These are phyloP conservation scores for Apophysomyces variabilis DNA, from an alignment of 371 early-diverging fungal genomes.

Conservation along the genomic window DNA sequence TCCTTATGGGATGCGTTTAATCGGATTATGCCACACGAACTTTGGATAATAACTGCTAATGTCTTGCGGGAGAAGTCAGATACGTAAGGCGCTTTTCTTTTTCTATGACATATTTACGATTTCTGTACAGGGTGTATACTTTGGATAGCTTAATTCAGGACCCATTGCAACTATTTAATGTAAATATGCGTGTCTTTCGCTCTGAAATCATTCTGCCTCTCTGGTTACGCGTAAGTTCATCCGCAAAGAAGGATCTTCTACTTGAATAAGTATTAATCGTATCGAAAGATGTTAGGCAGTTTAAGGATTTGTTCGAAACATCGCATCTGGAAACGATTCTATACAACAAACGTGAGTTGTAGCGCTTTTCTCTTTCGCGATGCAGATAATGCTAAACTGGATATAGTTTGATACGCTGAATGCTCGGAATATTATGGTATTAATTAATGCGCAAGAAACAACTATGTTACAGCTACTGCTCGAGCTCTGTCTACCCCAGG, in stretches of 20 bases:
- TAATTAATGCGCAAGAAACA: slow-evolving; percentile 60
- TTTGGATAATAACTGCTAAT: slow-evolving; percentile 46
- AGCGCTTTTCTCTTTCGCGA: background rate
- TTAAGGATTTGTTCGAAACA: slow-evolving; percentile 47
- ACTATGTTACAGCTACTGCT: slow-evolving; percentile 56
- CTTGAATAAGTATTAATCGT: background rate
- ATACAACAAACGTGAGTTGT: slow-evolving; percentile 29
- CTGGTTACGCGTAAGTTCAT: slow-evolving; percentile 55
- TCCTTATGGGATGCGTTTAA: slow-evolving; percentile 49
- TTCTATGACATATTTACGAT: background rate
- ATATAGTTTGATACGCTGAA: slow-evolving; percentile 34
- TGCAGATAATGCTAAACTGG: background rate
- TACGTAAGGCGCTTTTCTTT: background rate
- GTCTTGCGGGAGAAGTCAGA: slow-evolving; percentile 11
- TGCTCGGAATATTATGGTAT: slow-evolving; percentile 52
- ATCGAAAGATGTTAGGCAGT: slow-evolving; percentile 34
- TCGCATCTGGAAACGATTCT: slow-evolving; percentile 50
- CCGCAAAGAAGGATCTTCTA: slow-evolving; percentile 12
- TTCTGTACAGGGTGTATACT: slow-evolving; percentile 26
- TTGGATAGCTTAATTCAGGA: slow-evolving; percentile 53
- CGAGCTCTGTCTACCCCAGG: slow-evolving; percentile 29
- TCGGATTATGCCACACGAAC: slow-evolving; percentile 40
- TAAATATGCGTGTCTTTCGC: slow-evolving; percentile 55
- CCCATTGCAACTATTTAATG: slow-evolving; percentile 55
- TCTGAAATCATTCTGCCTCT: slow-evolving; percentile 49